Evolutionary conservation across 495 filamentous ascomycete genomes (phyloP).

Genomic region (Niebla homalea): DNA sequence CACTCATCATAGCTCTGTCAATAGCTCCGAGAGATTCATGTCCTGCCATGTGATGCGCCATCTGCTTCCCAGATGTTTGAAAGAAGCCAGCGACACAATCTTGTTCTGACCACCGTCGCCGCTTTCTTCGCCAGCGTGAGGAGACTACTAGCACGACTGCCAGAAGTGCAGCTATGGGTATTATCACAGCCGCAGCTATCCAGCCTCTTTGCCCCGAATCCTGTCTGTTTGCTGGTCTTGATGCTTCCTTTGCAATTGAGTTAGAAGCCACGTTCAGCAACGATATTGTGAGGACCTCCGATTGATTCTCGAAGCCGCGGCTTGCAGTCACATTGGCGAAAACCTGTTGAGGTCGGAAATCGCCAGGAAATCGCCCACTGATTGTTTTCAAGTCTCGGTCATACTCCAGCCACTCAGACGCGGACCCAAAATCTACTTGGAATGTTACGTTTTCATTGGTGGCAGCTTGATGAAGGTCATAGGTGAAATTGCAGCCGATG

Average conservation of each 20-base stretch:
- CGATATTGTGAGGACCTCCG: conserved; percentile 36
- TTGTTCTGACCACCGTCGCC: background rate
- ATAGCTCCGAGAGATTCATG: too few species aligned
- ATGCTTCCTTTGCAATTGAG: too few species aligned
- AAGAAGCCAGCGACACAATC: background rate
- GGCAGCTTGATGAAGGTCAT: conserved; percentile 45
- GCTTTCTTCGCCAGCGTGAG: conserved; percentile 29
- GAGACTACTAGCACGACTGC: conserved; percentile 28
- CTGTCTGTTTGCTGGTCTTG: background rate
- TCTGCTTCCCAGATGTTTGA: too few species aligned
- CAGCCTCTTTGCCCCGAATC: conserved; percentile 22
- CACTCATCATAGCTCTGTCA: background rate
- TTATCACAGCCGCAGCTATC: conserved; percentile 33
- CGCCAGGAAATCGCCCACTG: conserved; percentile 47
- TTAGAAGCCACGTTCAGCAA: too few species aligned
- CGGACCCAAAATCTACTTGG: conserved; percentile 35
- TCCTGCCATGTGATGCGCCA: too few species aligned
- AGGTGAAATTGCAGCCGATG: conserved; percentile 50
- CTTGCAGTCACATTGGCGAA: conserved; percentile 38
- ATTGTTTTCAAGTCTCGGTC: conserved; percentile 42
- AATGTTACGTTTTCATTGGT: conserved; percentile 39
- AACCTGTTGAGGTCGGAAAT: conserved; percentile 28
- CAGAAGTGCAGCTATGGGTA: conserved; percentile 26
- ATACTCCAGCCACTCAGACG: conserved; percentile 55
- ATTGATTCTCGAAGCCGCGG: conserved; percentile 32